A percentile compares a stretch with the other conserved stretches of the same genome.
Conservation (phyloP, 1,284 basidiomycete genomes). For the Fistulina hepatica region DNA sequence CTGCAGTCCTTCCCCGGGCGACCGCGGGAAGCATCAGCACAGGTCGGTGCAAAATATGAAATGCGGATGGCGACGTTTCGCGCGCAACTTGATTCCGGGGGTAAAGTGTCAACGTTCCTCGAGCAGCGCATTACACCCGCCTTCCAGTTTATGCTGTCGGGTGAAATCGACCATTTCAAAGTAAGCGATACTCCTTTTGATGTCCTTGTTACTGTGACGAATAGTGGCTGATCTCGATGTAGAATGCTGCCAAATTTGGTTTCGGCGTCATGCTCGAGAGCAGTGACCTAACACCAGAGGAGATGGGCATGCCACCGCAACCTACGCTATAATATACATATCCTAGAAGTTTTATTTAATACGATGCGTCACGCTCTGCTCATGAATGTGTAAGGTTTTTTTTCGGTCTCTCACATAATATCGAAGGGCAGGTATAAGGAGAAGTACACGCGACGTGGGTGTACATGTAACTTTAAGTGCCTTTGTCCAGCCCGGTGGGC, state of each 20-base stretch:
- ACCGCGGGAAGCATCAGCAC: slow-evolving; percentile 87
- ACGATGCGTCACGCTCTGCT: slow-evolving; percentile 7
- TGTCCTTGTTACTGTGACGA: background rate
- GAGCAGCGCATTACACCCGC: slow-evolving; percentile 95
- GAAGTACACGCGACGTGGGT: too few species aligned
- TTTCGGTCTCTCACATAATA: too few species aligned
- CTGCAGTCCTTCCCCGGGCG: slow-evolving; percentile 68
- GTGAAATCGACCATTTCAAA: slow-evolving; percentile 98
- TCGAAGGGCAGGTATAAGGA: too few species aligned
- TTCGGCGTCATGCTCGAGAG: slow-evolving; percentile 96
- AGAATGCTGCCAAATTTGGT: slow-evolving; percentile 91
- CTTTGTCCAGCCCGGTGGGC: too few species aligned
- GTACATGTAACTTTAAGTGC: too few species aligned
- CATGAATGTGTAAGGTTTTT: too few species aligned
- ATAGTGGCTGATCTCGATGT: slow-evolving; percentile 3
- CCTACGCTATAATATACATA: slow-evolving; percentile 25
- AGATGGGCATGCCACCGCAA: slow-evolving; percentile 59
- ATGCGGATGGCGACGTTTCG: slow-evolving; percentile 89
- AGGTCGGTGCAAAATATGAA: slow-evolving; percentile 94
- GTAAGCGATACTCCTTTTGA: slow-evolving; percentile 29
- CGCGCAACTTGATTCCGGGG: slow-evolving; percentile 85
- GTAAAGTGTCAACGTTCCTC: slow-evolving; percentile 89
- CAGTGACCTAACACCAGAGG: slow-evolving; percentile 63
- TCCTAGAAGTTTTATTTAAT: slow-evolving; percentile 18
- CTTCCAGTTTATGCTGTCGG: slow-evolving; percentile 89